These are phyloP conservation scores for Beauveria caledonica DNA, from an alignment of 2,329 filamentous ascomycete species.

Conservation along the genomic window DNA sequence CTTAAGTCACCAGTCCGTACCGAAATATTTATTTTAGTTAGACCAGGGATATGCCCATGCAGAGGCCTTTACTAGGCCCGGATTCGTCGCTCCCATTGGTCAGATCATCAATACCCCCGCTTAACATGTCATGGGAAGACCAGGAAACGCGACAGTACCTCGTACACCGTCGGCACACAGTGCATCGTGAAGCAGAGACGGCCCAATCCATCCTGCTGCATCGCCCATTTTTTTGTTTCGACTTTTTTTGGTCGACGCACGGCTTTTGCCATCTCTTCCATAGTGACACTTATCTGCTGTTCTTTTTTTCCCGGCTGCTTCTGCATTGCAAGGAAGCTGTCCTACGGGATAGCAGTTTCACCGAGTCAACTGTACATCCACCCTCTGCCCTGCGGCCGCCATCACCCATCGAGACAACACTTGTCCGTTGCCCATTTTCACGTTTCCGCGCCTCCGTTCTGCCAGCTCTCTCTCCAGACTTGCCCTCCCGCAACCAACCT, in stretches of 20 bases:
- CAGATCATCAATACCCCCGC: slow-evolving; percentile 22
- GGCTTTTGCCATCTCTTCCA: background rate
- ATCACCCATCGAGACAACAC: background rate
- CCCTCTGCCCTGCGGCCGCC: background rate
- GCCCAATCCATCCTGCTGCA: background rate
- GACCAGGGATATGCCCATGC: background rate
- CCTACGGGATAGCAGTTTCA: background rate
- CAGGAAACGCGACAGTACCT: slow-evolving; percentile 18
- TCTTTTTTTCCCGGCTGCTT: background rate
- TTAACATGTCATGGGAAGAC: slow-evolving; percentile 29
- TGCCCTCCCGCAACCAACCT: background rate
- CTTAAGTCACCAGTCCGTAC: too few species aligned
- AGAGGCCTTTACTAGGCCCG: slow-evolving; percentile 4
- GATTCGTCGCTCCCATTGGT: slow-evolving; percentile 24
- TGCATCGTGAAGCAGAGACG: slow-evolving; percentile 2
- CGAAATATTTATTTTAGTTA: too few species aligned
- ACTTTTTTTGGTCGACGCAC: background rate
- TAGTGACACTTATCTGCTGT: background rate
- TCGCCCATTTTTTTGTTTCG: slow-evolving; percentile 8
- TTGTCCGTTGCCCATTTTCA: background rate
- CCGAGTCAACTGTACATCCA: background rate
- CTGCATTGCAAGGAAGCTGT: background rate
- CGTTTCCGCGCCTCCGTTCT: background rate
- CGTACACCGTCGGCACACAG: too few species aligned
- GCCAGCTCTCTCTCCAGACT: background rate